Base-by-base conservation (phyloP, 2,329 filamentous ascomycete genomes). In the Sclerotinia borealis region DNA sequence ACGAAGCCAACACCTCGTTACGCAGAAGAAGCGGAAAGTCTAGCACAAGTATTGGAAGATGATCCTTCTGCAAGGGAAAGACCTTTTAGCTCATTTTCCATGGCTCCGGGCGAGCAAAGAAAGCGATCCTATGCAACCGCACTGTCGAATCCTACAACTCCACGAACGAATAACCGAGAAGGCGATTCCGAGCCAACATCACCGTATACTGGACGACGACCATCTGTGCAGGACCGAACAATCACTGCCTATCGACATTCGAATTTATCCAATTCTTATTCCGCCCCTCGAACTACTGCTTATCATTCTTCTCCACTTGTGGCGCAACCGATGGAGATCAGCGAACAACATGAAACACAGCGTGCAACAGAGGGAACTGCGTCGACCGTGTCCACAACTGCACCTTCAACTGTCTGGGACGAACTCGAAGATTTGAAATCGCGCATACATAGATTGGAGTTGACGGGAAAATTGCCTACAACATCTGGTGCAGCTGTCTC, bases 371-470 rank as follows among this genome's bases (percentile, higher is more conserved):
- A 93, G 71, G 88, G 88, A 10, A 92, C 92, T 0, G 92, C 95
- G 71, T 98, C 95, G 0, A 93, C 90, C 0, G 83, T 90, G 39
- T 98, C 95, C 0, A 95, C 91, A 0, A 92, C 89, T 1, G 92
- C 91, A 1, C 91, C 93, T 15, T 96, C 92, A 2, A 97, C 92
- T 0, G 91, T 99, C 3, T 99, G 95, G 95, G 95, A 98, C 74
- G 95, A 99, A 76, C 79, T 99, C 34, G 95, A 98, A 70, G 95
- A 98, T 68, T 79, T 99, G 52, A 98, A 98, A 75, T 95, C 91
- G 47, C 86, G 95, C 36, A 96, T 99, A 70, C 88, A 91, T 70
- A 90, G 92, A 65, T 83, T 99, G 11, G 95, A 98, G 75, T 77
- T 96, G 69, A 96, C 91, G 2, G 93, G 93, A 64, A 96, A 96